Conservation (phyloP, 1,284 basidiomycete species). For the Trichosporon ovoides region DNA sequence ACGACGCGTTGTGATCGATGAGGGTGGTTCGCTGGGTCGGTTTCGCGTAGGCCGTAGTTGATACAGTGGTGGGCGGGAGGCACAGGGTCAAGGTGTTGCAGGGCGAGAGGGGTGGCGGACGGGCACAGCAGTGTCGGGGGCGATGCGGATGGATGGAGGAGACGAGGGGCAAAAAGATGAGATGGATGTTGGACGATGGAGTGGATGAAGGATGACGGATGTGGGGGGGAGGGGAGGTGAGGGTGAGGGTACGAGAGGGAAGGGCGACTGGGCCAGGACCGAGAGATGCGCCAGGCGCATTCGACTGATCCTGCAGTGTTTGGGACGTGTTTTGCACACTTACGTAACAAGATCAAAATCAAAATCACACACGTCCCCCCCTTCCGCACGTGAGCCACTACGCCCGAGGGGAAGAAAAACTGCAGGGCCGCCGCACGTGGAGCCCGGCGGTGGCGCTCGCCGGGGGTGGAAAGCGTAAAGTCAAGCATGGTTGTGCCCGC, state of each 20-base stretch:
- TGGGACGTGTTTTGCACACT: not conserved
- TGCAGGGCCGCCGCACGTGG: not conserved
- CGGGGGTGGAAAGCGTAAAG: too few species aligned
- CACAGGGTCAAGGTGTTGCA: not conserved
- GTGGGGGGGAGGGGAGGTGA: not conserved
- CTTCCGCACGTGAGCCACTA: not conserved
- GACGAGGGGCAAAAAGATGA: not conserved
- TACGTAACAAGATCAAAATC: slow-evolving; percentile 6
- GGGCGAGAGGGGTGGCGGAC: not conserved
- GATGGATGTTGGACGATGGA: slow-evolving; percentile 1
- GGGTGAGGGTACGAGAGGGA: not conserved
- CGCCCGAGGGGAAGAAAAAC: not conserved
- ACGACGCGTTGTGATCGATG: not conserved
- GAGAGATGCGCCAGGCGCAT: not conserved
- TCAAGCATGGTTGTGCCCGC: too few species aligned
- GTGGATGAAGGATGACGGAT: slow-evolving; percentile 3
- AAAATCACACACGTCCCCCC: slow-evolving; percentile 4
- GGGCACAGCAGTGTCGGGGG: not conserved
- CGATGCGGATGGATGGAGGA: not conserved
- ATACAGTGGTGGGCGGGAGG: not conserved
- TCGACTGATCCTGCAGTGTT: slow-evolving; percentile 3
- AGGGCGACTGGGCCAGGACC: not conserved
- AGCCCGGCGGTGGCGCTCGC: not conserved
- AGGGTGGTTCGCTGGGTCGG: not conserved
- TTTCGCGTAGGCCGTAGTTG: slow-evolving; percentile 5